phyloP scores from a whole-genome alignment of 1,284 basidiomycete species.

The Wallemia mellicola region DNA sequence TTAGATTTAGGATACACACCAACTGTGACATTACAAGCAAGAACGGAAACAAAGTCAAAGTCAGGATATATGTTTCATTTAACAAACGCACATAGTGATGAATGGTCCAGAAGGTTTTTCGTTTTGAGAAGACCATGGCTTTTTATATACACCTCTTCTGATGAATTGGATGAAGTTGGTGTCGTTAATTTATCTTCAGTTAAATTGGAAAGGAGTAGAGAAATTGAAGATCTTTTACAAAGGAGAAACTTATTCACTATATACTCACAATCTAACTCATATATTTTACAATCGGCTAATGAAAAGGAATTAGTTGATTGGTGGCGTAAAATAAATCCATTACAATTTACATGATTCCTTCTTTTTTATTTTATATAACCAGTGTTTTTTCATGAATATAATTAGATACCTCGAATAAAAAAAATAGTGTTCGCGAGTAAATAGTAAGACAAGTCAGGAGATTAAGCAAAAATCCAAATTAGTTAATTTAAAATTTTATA shows the following conservation, averaged over 20 bases:
- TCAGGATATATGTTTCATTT: constrained; percentile 52
- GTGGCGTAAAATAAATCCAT: constrained; percentile 11
- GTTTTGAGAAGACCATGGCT: constrained; percentile 73
- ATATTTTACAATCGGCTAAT: constrained; percentile 48
- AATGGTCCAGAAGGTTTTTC: constrained; percentile 61
- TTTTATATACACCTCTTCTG: constrained; percentile 48
- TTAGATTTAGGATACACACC: neutral
- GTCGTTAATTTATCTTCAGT: constrained; percentile 59
- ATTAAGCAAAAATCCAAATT: too few species aligned
- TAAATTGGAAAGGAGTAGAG: constrained; percentile 55
- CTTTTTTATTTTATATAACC: neutral
- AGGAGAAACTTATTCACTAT: constrained; percentile 56
- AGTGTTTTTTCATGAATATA: neutral
- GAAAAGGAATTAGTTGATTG: constrained; percentile 52
- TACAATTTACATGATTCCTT: neutral
- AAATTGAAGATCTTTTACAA: constrained; percentile 48
- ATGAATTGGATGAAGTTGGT: constrained; percentile 51
- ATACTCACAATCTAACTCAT: constrained; percentile 64
- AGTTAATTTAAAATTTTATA: too few species aligned
- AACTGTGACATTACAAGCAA: constrained; percentile 3
- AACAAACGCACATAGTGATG: constrained; percentile 40
- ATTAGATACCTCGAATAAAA: too few species aligned
- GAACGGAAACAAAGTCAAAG: constrained; percentile 50
- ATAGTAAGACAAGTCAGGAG: too few species aligned
- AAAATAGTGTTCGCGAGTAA: too few species aligned